Evolutionary conservation across 305 asterid genomes (phyloP).

Genomic region (Striga hermonthica): DNA sequence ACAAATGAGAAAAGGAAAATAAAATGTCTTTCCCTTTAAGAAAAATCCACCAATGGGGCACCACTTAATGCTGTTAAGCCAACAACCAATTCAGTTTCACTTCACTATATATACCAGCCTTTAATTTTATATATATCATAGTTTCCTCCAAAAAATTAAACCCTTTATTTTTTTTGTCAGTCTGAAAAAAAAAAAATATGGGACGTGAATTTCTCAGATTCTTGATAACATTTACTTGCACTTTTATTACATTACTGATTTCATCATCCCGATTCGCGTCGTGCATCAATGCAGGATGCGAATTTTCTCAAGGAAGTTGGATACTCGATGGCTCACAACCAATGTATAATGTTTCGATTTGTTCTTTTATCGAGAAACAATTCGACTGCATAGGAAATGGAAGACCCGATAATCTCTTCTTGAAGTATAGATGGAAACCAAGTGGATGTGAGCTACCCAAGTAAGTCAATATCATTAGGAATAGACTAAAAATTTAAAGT

Average conservation of each 20-base stretch:
- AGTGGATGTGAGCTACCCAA: slow-evolving; percentile 49
- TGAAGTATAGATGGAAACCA: slow-evolving; percentile 70
- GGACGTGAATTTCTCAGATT: slow-evolving; percentile 16
- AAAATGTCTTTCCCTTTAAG: slow-evolving; percentile 37
- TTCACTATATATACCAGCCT: background rate
- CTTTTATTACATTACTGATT: slow-evolving; percentile 22
- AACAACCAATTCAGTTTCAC: background rate
- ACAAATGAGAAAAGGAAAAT: slow-evolving; percentile 29
- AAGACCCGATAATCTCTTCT: slow-evolving; percentile 54
- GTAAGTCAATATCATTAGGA: slow-evolving; percentile 28
- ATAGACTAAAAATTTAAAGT: too few relatives aligned
- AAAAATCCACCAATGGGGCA: slow-evolving; percentile 24
- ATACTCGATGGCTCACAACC: slow-evolving; percentile 44
- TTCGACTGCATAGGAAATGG: slow-evolving; percentile 61
- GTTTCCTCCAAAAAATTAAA: too few relatives aligned
- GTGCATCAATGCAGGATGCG: slow-evolving; percentile 40
- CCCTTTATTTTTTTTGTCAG: background rate
- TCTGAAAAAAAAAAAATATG: slow-evolving; percentile 29
- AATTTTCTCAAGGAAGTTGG: slow-evolving; percentile 64
- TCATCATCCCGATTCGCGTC: slow-evolving; percentile 23
- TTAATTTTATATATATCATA: background rate
- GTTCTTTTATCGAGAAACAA: slow-evolving; percentile 55
- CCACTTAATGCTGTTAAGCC: slow-evolving; percentile 19
- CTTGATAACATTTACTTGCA: slow-evolving; percentile 11
- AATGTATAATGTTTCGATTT: slow-evolving; percentile 42